Evolutionary conservation across 306 rosid species (phyloP).

Genomic region (Hylodesmum podocarpum): DNA sequence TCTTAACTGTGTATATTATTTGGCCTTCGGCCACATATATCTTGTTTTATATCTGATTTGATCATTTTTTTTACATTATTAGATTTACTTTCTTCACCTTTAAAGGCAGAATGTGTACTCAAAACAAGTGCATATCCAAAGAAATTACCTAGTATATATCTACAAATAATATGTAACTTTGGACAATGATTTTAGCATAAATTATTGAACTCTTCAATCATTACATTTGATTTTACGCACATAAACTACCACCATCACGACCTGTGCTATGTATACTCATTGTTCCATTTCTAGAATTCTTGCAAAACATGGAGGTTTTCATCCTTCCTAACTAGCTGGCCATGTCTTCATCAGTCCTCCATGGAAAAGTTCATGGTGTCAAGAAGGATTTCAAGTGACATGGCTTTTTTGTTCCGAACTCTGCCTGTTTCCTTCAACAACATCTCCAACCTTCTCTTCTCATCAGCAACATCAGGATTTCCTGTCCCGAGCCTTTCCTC

Average conservation of each 20-base stretch:
- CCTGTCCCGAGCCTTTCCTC: constrained; percentile 97
- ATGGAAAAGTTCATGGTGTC: constrained; percentile 40
- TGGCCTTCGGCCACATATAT: too few relatives aligned
- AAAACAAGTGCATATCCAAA: background rate
- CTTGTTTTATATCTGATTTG: too few relatives aligned
- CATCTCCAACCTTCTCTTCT: constrained; percentile 83
- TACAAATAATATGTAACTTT: constrained; percentile 17
- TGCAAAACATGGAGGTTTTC: constrained; percentile 20
- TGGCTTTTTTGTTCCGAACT: constrained; percentile 61
- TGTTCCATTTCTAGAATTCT: constrained; percentile 28
- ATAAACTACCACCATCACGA: constrained; percentile 22
- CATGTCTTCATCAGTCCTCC: constrained; percentile 22
- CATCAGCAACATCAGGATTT: constrained; percentile 85
- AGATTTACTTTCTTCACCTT: too few relatives aligned
- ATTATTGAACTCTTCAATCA: constrained; percentile 19
- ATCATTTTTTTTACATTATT: too few relatives aligned
- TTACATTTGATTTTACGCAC: constrained; percentile 25
- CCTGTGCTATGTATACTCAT: background rate
- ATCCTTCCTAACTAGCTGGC: constrained; percentile 18
- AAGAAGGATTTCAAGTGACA: constrained; percentile 80
- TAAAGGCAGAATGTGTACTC: background rate
- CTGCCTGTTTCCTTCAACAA: constrained; percentile 89
- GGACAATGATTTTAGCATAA: background rate
- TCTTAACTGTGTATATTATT: too few relatives aligned
- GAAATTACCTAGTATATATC: constrained; percentile 32